These are phyloP conservation scores for Penicillium paradoxum DNA, from an alignment of 495 filamentous ascomycete species.

Conservation along the genomic window DNA sequence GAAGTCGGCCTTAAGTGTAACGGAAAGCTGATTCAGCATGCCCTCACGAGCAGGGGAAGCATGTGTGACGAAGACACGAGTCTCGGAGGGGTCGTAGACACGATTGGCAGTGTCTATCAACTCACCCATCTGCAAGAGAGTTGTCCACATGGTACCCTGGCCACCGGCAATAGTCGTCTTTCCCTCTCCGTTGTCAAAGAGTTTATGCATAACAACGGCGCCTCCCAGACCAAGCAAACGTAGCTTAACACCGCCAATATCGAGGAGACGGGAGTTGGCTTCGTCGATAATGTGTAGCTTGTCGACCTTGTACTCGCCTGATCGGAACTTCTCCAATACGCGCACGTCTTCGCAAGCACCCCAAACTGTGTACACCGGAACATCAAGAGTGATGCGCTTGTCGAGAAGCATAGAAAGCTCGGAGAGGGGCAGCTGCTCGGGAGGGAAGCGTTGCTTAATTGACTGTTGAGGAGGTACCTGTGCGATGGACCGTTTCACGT, in stretches of 20 bases:
- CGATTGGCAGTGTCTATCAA: constrained; percentile 96
- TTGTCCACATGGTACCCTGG: constrained; percentile 99
- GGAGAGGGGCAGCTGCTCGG: constrained; percentile 84
- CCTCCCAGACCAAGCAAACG: constrained; percentile 91
- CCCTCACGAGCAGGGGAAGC: constrained; percentile 96
- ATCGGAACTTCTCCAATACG: constrained; percentile 96
- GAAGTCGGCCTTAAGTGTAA: constrained; percentile 97
- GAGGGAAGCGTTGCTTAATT: constrained; percentile 76
- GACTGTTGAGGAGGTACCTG: constrained; percentile 53
- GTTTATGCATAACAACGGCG: constrained; percentile 99
- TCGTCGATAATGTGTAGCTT: constrained; percentile 99
- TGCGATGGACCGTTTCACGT: constrained; percentile 80
- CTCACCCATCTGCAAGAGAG: constrained; percentile 96
- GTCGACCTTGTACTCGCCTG: constrained; percentile 94
- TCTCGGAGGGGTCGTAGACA: constrained; percentile 97
- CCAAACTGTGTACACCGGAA: constrained; percentile 99
- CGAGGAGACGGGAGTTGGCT: constrained; percentile 87
- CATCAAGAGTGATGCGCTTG: constrained; percentile 80
- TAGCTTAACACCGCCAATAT: constrained; percentile 93
- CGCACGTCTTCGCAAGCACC: constrained; percentile 98
- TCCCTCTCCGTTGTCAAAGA: constrained; percentile 98
- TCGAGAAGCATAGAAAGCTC: constrained; percentile 89
- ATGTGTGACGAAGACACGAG: constrained; percentile 96
- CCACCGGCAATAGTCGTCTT: constrained; percentile 97
- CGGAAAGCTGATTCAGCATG: constrained; percentile 95